Conservation (phyloP, 1,139 yeast species). For the Pichia sp. region DNA sequence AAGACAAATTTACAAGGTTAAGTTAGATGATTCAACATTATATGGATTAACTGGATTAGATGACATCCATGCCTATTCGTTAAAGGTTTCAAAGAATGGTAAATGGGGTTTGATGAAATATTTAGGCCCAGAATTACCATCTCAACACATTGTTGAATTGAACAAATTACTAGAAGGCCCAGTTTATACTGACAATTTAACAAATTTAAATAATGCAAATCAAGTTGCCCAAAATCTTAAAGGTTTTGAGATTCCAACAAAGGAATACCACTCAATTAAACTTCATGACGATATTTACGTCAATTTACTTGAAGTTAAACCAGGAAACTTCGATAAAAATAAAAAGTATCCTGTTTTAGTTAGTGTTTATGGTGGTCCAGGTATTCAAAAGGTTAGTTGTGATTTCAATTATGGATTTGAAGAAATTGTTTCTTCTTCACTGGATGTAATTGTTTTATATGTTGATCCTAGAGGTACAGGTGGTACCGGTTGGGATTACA, state of each 20-base stretch:
- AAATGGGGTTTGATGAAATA: slow-evolving; percentile 49
- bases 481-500: slow-evolving; percentile 73
- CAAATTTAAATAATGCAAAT: slow-evolving; percentile 29
- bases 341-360: slow-evolving; percentile 74
- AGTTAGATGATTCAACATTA: slow-evolving; percentile 19
- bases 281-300: slow-evolving; percentile 38
- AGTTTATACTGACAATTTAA: slow-evolving; percentile 24
- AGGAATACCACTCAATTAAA: slow-evolving; percentile 36
- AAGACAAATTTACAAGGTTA: slow-evolving; percentile 48
- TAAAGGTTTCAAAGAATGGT: slow-evolving; percentile 47
- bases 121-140: slow-evolving; percentile 61
- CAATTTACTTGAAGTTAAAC: slow-evolving; percentile 69
- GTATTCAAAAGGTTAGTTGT: slow-evolving; percentile 65
- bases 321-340: slow-evolving; percentile 55
- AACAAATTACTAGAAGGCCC: slow-evolving; percentile 30
- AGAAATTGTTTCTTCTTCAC: slow-evolving; percentile 57
- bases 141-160: slow-evolving; percentile 51
- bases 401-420: slow-evolving; percentile 56
- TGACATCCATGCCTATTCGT: slow-evolving; percentile 30
- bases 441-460: slow-evolving; percentile 69
- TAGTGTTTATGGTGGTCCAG: slow-evolving; percentile 92
- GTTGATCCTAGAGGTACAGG: slow-evolving; percentile 97
- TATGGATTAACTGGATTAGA: slow-evolving; percentile 21
- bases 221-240: slow-evolving; percentile 30
- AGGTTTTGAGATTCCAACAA: slow-evolving; percentile 50